phyloP scores from a whole-genome alignment of 148 eudicot genomes.

The Persicaria maculosa region DNA sequence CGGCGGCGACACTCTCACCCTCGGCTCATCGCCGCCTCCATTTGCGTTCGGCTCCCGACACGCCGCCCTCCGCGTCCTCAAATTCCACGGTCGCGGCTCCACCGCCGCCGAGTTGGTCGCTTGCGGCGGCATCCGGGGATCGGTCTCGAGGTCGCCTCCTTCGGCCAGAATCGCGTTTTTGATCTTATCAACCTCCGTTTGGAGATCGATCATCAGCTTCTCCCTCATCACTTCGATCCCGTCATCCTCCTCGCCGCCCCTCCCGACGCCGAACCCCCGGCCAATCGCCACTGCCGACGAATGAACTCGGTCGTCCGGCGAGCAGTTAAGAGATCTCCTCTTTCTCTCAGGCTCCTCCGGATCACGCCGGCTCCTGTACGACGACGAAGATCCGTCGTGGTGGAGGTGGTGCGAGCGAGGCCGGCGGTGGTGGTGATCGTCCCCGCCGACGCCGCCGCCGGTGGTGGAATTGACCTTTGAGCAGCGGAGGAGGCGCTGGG shows the following conservation, averaged over 20 bases:
- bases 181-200: slow-evolving; percentile 55
- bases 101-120: slow-evolving; percentile 10
- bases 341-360: slow-evolving; percentile 11
- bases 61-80: slow-evolving; percentile 60
- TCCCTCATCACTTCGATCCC: slow-evolving; percentile 51
- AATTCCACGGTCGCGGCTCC: slow-evolving; percentile 54
- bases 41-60: slow-evolving; percentile 23
- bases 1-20: slow-evolving; percentile 19
- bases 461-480: slow-evolving; percentile 25
- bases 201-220: slow-evolving; percentile 67
- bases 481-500: slow-evolving; percentile 39
- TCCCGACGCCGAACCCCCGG: neutral
- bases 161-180: slow-evolving; percentile 31
- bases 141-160: slow-evolving; percentile 19
- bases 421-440: neutral
- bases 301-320: neutral
- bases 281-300: slow-evolving; percentile 6
- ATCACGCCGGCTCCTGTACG: slow-evolving; percentile 18
- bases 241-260: slow-evolving; percentile 17
- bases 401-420: neutral
- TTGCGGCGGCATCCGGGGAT: slow-evolving; percentile 11
- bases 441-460: slow-evolving; percentile 23
- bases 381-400: slow-evolving; percentile 8
- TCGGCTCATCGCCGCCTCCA: slow-evolving; percentile 15
- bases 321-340: slow-evolving; percentile 12